These are phyloP conservation scores for Rhodosporidiobolus odoratus DNA, from an alignment of 768 basidiomycete species.

Conservation along the genomic window DNA sequence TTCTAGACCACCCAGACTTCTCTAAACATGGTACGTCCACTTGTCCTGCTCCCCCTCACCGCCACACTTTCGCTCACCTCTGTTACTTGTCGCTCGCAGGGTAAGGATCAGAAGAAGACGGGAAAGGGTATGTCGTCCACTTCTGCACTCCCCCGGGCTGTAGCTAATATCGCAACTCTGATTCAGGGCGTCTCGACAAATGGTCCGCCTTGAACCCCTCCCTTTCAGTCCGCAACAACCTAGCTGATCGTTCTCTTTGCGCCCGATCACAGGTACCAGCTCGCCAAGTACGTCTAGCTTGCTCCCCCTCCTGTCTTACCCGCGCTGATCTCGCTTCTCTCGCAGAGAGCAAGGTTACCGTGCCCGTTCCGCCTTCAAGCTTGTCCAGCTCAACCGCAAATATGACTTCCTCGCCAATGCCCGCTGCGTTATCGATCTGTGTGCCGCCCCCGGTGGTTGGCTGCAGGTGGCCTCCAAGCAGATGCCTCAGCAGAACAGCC, in stretches of 20 bases:
- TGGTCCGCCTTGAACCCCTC: conserved; percentile 11
- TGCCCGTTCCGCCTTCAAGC: conserved; percentile 98
- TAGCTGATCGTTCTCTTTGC: not conserved
- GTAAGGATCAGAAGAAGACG: conserved; percentile 70
- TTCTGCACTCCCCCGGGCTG: too few relatives aligned
- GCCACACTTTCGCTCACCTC: conserved; percentile 18
- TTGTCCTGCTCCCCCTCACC: not conserved
- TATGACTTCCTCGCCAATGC: conserved; percentile 81
- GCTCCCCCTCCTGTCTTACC: fast-evolving
- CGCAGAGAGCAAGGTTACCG: conserved; percentile 99
- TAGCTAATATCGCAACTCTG: not conserved
- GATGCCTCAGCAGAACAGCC: conserved; percentile 41
- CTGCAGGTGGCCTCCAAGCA: conserved; percentile 89
- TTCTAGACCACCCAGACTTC: too few relatives aligned
- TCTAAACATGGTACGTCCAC: conserved; percentile 14
- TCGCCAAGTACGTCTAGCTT: conserved; percentile 32
- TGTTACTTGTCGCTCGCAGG: not conserved
- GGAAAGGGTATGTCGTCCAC: conserved; percentile 41
- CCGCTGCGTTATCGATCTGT: conserved; percentile 92
- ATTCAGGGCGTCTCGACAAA: conserved; percentile 37
- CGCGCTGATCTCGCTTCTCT: not conserved
- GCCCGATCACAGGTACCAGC: conserved; percentile 28
- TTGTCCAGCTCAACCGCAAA: conserved; percentile 98
- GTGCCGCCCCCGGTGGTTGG: conserved; percentile 99
- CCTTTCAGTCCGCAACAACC: not conserved